A percentile compares a stretch with the other conserved stretches of the same genome.
phyloP scores from a whole-genome alignment of 116 monocot genomes.

The Iris pallida region DNA sequence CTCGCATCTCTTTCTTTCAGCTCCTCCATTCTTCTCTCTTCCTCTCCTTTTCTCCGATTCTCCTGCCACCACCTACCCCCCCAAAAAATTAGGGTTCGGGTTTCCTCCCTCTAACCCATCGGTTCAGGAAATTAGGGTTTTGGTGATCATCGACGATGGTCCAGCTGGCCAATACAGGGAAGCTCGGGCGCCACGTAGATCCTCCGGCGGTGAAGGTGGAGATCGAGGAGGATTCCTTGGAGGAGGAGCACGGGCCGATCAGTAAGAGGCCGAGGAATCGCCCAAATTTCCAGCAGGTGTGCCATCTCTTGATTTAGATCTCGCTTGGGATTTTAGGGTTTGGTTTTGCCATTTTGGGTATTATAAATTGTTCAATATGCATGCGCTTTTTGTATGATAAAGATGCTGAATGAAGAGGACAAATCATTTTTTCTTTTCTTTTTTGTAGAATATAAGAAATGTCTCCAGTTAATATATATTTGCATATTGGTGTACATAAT shows the following conservation, averaged over 20 bases:
- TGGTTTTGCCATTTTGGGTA: neutral
- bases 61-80: too few relatives aligned
- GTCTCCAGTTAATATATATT: neutral
- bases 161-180: slow-evolving; percentile 28
- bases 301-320: neutral
- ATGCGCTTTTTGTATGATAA: neutral
- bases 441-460: neutral
- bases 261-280: slow-evolving; percentile 44
- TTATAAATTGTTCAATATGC: too few relatives aligned
- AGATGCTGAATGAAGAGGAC: neutral
- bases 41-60: too few relatives aligned
- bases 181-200: slow-evolving; percentile 14
- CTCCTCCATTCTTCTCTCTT: too few relatives aligned
- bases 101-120: too few relatives aligned
- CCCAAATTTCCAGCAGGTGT: neutral
- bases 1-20: too few relatives aligned
- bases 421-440: neutral
- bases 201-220: slow-evolving; percentile 31
- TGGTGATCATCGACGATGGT: slow-evolving; percentile 46
- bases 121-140: too few relatives aligned
- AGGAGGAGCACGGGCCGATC: slow-evolving; percentile 56
- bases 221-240: slow-evolving; percentile 57
- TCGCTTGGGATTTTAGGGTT: neutral
- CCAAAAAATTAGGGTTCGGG: too few relatives aligned
- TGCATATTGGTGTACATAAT: neutral